phyloP scores from a whole-genome alignment of 2,329 filamentous ascomycete genomes.

The Karstenula rhodostoma region DNA sequence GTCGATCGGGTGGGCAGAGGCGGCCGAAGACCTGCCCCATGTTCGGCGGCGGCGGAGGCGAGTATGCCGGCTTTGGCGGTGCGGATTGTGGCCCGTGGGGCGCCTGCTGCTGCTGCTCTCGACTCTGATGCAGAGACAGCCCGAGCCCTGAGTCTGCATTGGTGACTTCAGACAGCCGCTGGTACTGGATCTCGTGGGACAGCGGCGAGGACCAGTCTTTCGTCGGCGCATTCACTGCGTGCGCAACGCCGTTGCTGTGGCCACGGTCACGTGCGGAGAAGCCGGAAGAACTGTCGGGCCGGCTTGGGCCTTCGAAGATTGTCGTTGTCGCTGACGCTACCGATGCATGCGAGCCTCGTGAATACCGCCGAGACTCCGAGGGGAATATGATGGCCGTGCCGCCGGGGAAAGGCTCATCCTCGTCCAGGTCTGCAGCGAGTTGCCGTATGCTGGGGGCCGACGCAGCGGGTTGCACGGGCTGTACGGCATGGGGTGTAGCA shows the following conservation, averaged over 20 bases:
- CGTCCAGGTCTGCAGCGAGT: slow-evolving; percentile 34
- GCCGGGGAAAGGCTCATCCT: slow-evolving; percentile 33
- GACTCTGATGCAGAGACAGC: slow-evolving; percentile 50
- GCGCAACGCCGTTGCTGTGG: slow-evolving; percentile 44
- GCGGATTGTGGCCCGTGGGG: slow-evolving; percentile 40
- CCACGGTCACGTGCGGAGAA: slow-evolving; percentile 39
- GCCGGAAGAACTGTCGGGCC: slow-evolving; percentile 43
- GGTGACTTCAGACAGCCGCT: slow-evolving; percentile 49
- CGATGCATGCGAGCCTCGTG: slow-evolving; percentile 41
- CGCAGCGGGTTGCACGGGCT: slow-evolving; percentile 18
- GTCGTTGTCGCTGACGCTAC: slow-evolving; percentile 37
- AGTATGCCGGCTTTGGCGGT: slow-evolving; percentile 55
- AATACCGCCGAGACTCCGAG: slow-evolving; percentile 44
- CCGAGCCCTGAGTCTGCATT: slow-evolving; percentile 52
- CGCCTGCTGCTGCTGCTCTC: slow-evolving; percentile 36
- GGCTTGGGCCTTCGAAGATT: slow-evolving; percentile 43
- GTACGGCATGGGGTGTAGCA: slow-evolving; percentile 19
- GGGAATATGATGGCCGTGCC: slow-evolving; percentile 51
- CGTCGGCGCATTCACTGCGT: slow-evolving; percentile 34
- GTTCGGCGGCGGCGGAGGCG: slow-evolving; percentile 55
- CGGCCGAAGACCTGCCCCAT: slow-evolving; percentile 14
- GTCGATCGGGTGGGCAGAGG: neutral
- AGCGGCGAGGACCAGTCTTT: slow-evolving; percentile 33
- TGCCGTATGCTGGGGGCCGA: slow-evolving; percentile 30
- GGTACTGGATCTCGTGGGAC: slow-evolving; percentile 31